Base-by-base conservation (phyloP, 805 yeast genomes). In the Candida sonorensis region DNA sequence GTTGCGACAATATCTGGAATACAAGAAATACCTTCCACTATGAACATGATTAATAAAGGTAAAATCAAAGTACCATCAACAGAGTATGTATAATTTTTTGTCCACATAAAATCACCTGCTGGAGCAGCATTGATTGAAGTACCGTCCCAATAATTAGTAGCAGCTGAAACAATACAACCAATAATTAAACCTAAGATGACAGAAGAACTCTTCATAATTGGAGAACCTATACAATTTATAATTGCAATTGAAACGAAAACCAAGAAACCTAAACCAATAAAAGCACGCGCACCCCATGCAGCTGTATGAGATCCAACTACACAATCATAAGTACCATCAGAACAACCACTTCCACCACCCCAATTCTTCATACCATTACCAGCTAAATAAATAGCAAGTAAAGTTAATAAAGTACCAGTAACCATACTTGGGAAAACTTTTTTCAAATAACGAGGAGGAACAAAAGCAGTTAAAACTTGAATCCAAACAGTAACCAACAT, bases 1-100 rank as follows among this genome's bases (percentile, higher is more conserved):
- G 92, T 81, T 13, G 94, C 90, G n/a, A 88, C 78, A 49, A 83
- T 76, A 53, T 83, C 94, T 46, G 92, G 92, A 47, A 83, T 81
- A 37, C 87, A 77, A 61, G 82, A 90, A 77, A 82, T 81, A 67
- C 80, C 77, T 48, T 79, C 61, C 14, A 77, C 81, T 23, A 83
- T 63, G 49, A 74, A 83, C 26, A 81, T 77, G 2, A 88, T 82
- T 32, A 83, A 56, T 56, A 80, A 66, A 6, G 94, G 92, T 30
- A 83, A 57, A 3, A 83, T 83, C 3, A 76, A 69, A 1, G 94
- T 88, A 2, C 82, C 94, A 45, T 83, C 81, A 2, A 84, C 71
- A 22, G 63, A 55, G 33, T 82, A 64, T 32, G 67, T 72, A 63
- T 82, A 84, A 10, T 90, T 82, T 38, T 77, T 75, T 6, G 76